Percentiles rank a stretch among this genome's conserved stretches.
phyloP scores from a whole-genome alignment of 106 monocot genomes.

The Agapanthus africanus region DNA sequence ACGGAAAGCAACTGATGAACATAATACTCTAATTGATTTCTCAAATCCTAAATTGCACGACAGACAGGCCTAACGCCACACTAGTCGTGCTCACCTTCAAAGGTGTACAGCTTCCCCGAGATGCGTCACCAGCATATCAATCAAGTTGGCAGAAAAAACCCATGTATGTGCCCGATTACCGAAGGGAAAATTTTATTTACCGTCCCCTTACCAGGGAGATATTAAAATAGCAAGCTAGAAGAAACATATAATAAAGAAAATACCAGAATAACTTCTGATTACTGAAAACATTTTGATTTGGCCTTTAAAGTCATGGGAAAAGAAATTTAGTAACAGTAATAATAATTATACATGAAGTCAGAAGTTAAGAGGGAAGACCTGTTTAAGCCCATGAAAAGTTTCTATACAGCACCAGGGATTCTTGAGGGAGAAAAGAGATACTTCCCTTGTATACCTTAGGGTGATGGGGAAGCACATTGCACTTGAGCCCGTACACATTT shows the following conservation, averaged over 20 bases:
- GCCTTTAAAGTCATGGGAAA: slow-evolving; percentile 27
- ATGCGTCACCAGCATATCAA: slow-evolving; percentile 73
- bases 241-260: slow-evolving; percentile 19
- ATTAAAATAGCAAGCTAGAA: slow-evolving; percentile 25
- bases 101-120: slow-evolving; percentile 69
- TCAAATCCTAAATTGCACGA: slow-evolving; percentile 75
- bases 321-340: slow-evolving; percentile 29
- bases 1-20: not conserved
- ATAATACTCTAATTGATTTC: slow-evolving; percentile 10
- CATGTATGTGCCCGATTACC: slow-evolving; percentile 34
- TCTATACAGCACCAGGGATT: slow-evolving; percentile 14
- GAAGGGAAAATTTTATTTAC: slow-evolving; percentile 33
- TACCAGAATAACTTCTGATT: slow-evolving; percentile 50
- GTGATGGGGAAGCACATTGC: not conserved
- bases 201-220: slow-evolving; percentile 95
- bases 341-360: slow-evolving; percentile 17
- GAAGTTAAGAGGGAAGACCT: slow-evolving; percentile 22
- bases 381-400: slow-evolving; percentile 24
- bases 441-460: slow-evolving; percentile 11
- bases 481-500: slow-evolving; percentile 11
- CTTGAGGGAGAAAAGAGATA: slow-evolving; percentile 3
- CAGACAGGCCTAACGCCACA: slow-evolving; percentile 91
- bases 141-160: slow-evolving; percentile 54
- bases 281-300: slow-evolving; percentile 21
- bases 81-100: slow-evolving; percentile 98